phyloP scores from a whole-genome alignment of 805 yeast species.

The Grigorovia jiainica region DNA sequence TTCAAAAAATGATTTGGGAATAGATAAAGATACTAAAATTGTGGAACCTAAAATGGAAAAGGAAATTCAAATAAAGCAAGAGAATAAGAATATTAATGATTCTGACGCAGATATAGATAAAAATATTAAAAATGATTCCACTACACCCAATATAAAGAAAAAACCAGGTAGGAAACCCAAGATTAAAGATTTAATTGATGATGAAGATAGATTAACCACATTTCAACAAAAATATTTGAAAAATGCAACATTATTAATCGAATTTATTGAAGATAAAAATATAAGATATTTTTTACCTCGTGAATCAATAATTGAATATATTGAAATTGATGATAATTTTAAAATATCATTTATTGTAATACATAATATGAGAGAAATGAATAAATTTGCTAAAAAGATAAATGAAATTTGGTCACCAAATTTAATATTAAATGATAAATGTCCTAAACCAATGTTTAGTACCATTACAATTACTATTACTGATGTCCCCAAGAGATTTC shows the following conservation, averaged over 20 bases:
- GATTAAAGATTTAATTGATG: constrained; percentile 4
- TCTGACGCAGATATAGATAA: background rate
- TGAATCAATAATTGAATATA: constrained; percentile 58
- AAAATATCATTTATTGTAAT: constrained; percentile 28
- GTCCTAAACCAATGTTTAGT: constrained; percentile 37
- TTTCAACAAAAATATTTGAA: constrained; percentile 64
- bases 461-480: constrained; percentile 57
- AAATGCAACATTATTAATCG: constrained; percentile 72
- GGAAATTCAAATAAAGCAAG: background rate
- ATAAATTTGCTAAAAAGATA: constrained; percentile 13
- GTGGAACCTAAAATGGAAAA: background rate
- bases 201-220: constrained; percentile 49
- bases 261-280: constrained; percentile 70
- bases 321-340: constrained; percentile 21
- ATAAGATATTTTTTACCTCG: constrained; percentile 70
- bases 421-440: constrained; percentile 26
- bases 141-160: constrained; percentile 1
- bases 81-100: background rate
- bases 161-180: constrained; percentile 6
- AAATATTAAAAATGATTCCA: background rate
- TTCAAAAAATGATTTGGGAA: background rate
- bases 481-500: constrained; percentile 56
- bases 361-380: constrained; percentile 23
- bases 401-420: constrained; percentile 10
- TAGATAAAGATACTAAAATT: background rate